Evolutionary conservation across 1,284 basidiomycete species (phyloP), one percentile per base, ranked within the genome.

Genomic region (Irpex rosettiformis): DNA sequence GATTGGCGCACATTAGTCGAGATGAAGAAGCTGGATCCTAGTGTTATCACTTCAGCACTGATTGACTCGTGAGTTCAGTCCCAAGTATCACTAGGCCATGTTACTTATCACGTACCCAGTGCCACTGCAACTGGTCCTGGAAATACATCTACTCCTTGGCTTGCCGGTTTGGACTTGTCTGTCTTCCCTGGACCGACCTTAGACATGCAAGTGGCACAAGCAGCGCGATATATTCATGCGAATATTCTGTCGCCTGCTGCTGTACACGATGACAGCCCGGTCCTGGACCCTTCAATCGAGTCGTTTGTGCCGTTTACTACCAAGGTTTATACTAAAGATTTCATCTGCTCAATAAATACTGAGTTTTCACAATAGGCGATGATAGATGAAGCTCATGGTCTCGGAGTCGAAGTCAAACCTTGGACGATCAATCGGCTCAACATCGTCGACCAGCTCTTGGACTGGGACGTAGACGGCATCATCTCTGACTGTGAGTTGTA

Each of bases 1-100:
- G 87, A 89, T 66, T 90, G 88, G 88, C 77, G 88, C 62, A 85
- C 86, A 13, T 65, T 90, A n/a, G 68, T 84, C 57, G 79, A 73
- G 24, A 90, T 90, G 86, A 88, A 87, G 75, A 70, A 72, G 61
- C 70, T 77, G 18, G 81, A 89, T 63, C 75, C 80, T 6, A 68
- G 63, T 22, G 75, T 89, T n/a, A 62, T 70, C 7, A 83, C 74
- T 4, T 82, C 85, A 6, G 88, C 88, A n/a, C 74, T 89, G 24
- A 77, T 86, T 57, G 78, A 84, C 40, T 76, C 80, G 86, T 86
- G 67, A 63, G 76, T 69, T n/a, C 6, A 52, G 10, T 48, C 22
- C 30, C 13, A 22, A 22, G n/a, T 4, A 21, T 16, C 33, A 11
- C 13, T 27, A 16, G 3, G 37, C 24, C 48, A 52, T 47, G 51